phyloP scores from a whole-genome alignment of 2,329 filamentous ascomycete genomes.

The Paracoccidioides brasiliensis region DNA sequence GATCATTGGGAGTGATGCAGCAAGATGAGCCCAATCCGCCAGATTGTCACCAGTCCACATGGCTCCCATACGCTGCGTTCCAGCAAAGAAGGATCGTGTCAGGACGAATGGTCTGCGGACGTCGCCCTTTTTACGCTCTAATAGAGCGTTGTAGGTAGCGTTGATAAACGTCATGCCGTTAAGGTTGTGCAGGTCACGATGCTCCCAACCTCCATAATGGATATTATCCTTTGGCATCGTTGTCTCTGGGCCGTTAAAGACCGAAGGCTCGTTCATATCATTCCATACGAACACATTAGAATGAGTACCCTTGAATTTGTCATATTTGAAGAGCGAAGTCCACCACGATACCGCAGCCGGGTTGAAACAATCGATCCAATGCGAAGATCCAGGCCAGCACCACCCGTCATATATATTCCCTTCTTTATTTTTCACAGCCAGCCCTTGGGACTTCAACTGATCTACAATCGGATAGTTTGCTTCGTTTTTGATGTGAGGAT shows the following conservation, averaged over 20 bases:
- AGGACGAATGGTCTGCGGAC: slow-evolving; percentile 78
- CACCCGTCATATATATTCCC: slow-evolving; percentile 82
- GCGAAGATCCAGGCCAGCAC: slow-evolving; percentile 96
- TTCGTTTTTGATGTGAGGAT: slow-evolving; percentile 94
- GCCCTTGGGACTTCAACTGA: slow-evolving; percentile 68
- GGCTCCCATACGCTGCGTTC: slow-evolving; percentile 76
- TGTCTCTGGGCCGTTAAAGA: slow-evolving; percentile 95
- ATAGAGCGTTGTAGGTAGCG: slow-evolving; percentile 73
- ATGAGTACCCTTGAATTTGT: slow-evolving; percentile 71
- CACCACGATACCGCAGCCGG: slow-evolving; percentile 88
- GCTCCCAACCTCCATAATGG: slow-evolving; percentile 84
- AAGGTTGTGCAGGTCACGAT: slow-evolving; percentile 90
- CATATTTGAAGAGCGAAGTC: slow-evolving; percentile 75
- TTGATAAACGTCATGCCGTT: slow-evolving; percentile 94
- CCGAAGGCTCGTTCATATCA: slow-evolving; percentile 98
- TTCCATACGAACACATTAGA: slow-evolving; percentile 95
- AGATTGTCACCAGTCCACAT: slow-evolving; percentile 99
- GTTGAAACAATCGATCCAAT: slow-evolving; percentile 95
- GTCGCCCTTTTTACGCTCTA: slow-evolving; percentile 77
- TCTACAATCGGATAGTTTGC: slow-evolving; percentile 63
- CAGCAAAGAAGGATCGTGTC: slow-evolving; percentile 83
- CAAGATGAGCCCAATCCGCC: slow-evolving; percentile 81
- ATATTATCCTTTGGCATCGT: slow-evolving; percentile 99
- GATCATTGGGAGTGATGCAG: slow-evolving; percentile 84
- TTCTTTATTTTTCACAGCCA: slow-evolving; percentile 84